A percentile compares a stretch with the other conserved stretches of the same genome.
These are phyloP conservation scores for Apiospora koreana DNA, from an alignment of 2,329 filamentous ascomycete genomes.

Conservation along the genomic window DNA sequence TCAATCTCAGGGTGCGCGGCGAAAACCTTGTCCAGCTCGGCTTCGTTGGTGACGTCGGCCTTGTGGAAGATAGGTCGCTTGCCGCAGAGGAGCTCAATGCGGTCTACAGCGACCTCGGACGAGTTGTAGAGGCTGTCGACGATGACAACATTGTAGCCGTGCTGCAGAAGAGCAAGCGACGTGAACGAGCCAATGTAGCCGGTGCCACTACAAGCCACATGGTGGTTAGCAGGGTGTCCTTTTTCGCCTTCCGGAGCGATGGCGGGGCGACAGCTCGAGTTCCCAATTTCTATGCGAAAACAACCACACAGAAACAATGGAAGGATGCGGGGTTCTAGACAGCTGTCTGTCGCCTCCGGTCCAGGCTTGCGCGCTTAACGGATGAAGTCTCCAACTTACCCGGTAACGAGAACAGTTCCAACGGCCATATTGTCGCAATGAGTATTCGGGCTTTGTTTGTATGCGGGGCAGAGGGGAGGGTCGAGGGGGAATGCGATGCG, in stretches of 20 bases:
- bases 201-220: slow-evolving; percentile 69
- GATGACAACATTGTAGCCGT: slow-evolving; percentile 95
- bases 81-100: slow-evolving; percentile 90
- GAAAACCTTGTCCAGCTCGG: slow-evolving; percentile 83
- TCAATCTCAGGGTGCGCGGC: slow-evolving; percentile 88
- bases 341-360: background rate
- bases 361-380: background rate
- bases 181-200: slow-evolving; percentile 99
- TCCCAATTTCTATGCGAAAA: background rate
- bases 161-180: slow-evolving; percentile 83
- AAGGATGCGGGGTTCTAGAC: slow-evolving; percentile 5
- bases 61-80: slow-evolving; percentile 85
- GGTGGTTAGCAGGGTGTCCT: slow-evolving; percentile 14
- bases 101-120: slow-evolving; percentile 85
- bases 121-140: slow-evolving; percentile 98
- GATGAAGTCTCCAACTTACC: slow-evolving; percentile 60
- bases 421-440: slow-evolving; percentile 62
- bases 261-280: background rate
- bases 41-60: slow-evolving; percentile 85
- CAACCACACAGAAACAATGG: background rate
- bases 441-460: slow-evolving; percentile 11
- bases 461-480: background rate
- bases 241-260: background rate
- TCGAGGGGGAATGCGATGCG: background rate
- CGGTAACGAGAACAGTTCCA: slow-evolving; percentile 88